Percentiles rank a stretch among this genome's conserved stretches.
Evolutionary conservation across 352 stramenopile species (phyloP).

Genomic region (Globisporangium barbulae): DNA sequence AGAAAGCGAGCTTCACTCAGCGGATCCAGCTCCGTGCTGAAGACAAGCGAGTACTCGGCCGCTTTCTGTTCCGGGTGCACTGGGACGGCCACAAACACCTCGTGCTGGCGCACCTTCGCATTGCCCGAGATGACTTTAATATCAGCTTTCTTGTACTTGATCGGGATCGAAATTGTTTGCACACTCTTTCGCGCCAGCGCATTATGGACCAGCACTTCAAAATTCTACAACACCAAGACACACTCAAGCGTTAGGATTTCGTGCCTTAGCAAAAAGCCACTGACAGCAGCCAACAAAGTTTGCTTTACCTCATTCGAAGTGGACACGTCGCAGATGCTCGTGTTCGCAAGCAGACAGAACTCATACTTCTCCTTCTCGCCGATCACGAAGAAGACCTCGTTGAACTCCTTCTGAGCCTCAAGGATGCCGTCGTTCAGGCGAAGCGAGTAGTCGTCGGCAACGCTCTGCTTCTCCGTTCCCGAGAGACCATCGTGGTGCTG

Average conservation of each 20-base stretch:
- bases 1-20: conserved; percentile 48
- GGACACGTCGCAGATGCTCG: conserved; percentile 88
- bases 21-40: conserved; percentile 58
- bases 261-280: not conserved
- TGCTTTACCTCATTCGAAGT: conserved; percentile 41
- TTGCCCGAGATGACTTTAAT: conserved; percentile 37
- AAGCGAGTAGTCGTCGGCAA: conserved; percentile 95
- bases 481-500: conserved; percentile 97
- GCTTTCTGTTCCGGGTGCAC: conserved; percentile 47
- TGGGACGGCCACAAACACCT: conserved; percentile 52
- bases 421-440: conserved; percentile 85
- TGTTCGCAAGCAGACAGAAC: conserved; percentile 85
- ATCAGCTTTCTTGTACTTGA: conserved; percentile 40
- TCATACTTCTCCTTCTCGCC: conserved; percentile 61
- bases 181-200: conserved; percentile 49
- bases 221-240: conserved; percentile 24
- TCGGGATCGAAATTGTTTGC: conserved; percentile 58
- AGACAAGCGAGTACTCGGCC: conserved; percentile 63
- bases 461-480: conserved; percentile 94
- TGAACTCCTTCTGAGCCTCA: conserved; percentile 59
- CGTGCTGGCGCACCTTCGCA: conserved; percentile 30
- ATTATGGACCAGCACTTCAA: conserved; percentile 77
- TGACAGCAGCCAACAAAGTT: not conserved
- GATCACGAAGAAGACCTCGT: conserved; percentile 72
- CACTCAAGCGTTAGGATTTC: not conserved